Percentiles rank a stretch among this genome's conserved stretches.
Conservation (phyloP, 176 grass and related monocot species). For the Rhynchospora pubera region DNA sequence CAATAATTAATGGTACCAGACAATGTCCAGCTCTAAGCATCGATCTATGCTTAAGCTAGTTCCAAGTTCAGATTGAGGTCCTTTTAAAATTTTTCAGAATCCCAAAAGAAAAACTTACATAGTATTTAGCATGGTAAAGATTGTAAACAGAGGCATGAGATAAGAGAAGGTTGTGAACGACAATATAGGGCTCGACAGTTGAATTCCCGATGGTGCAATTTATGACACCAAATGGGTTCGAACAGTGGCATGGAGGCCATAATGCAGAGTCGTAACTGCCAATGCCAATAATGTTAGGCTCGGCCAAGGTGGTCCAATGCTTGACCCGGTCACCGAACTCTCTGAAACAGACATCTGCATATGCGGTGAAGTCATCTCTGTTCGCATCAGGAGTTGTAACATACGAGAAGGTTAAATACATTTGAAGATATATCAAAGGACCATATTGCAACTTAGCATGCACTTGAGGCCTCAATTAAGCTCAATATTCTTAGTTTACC, state of each 20-base stretch:
- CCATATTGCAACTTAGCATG: background rate
- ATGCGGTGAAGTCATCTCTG: constrained; percentile 61
- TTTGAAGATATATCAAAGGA: background rate
- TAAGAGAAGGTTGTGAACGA: constrained; percentile 31
- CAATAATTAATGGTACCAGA: background rate
- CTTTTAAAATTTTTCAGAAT: background rate
- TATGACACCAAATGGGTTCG: constrained; percentile 36
- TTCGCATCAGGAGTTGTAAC: background rate
- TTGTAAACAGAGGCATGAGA: constrained; percentile 42
- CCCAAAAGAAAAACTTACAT: constrained; percentile 24
- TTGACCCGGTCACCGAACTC: constrained; percentile 55
- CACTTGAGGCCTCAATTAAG: too few relatives aligned
- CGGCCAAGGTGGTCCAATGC: constrained; percentile 42
- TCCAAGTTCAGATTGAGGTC: background rate
- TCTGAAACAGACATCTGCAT: constrained; percentile 49
- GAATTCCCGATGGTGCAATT: constrained; percentile 55
- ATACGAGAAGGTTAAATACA: background rate
- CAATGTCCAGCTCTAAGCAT: background rate
- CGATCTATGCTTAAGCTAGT: background rate
- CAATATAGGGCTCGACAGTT: constrained; percentile 49
- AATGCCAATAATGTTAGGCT: constrained; percentile 31
- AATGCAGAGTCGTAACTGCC: constrained; percentile 13
- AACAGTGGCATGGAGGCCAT: constrained; percentile 38
- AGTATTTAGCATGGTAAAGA: constrained; percentile 46
- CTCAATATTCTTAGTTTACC: background rate